Evolutionary conservation across 2,329 filamentous ascomycete genomes (phyloP).

Genomic region (Epichloe sibirici): DNA sequence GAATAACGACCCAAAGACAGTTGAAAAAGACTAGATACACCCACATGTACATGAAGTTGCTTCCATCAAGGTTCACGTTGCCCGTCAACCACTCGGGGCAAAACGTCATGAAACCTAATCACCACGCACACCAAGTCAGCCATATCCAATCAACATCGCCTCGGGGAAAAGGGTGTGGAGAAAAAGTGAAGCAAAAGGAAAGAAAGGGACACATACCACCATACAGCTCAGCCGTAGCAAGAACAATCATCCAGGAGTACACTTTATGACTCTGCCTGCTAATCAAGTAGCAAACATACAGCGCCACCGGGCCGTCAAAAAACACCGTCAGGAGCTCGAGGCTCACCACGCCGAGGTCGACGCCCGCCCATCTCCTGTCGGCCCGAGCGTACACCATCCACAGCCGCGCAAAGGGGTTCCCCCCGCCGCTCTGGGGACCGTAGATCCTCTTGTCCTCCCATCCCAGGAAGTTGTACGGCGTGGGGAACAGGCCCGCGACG

Average conservation of each 20-base stretch:
- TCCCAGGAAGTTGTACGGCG: slow-evolving; percentile 41
- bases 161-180: too few species aligned
- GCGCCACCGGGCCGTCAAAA: slow-evolving; percentile 46
- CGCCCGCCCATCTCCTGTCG: slow-evolving; percentile 50
- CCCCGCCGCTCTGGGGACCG: slow-evolving; percentile 44
- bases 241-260: slow-evolving; percentile 50
- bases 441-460: slow-evolving; percentile 34
- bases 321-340: slow-evolving; percentile 55
- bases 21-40: slow-evolving; percentile 60
- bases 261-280: slow-evolving; percentile 40
- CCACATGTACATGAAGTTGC: slow-evolving; percentile 58
- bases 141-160: not conserved
- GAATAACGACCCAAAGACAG: slow-evolving; percentile 53
- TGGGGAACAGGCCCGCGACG: slow-evolving; percentile 28
- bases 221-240: slow-evolving; percentile 55
- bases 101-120: slow-evolving; percentile 55
- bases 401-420: slow-evolving; percentile 42
- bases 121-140: not conserved
- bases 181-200: not conserved
- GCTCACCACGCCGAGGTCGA: slow-evolving; percentile 50
- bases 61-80: slow-evolving; percentile 49
- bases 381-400: slow-evolving; percentile 61
- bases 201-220: slow-evolving; percentile 31
- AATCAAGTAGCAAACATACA: slow-evolving; percentile 49
- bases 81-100: slow-evolving; percentile 56